phyloP scores from a whole-genome alignment of 179 eudicot genomes.

The Heliamphora pulchella region DNA sequence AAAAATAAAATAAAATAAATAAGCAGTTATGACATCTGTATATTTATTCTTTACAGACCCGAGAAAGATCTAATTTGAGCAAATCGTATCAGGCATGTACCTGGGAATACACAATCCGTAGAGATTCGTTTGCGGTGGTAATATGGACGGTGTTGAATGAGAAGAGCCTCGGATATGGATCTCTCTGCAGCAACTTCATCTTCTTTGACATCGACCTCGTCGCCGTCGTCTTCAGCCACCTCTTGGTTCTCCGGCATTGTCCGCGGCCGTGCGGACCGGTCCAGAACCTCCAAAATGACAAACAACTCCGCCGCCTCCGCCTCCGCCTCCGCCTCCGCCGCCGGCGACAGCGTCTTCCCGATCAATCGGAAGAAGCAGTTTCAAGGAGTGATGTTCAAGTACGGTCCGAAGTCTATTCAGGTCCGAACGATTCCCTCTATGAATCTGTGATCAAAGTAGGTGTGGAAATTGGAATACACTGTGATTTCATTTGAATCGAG shows the following conservation, averaged over 20 bases:
- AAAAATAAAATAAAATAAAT: too few relatives aligned
- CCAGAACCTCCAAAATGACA: constrained; percentile 28
- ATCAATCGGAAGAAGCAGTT: constrained; percentile 53
- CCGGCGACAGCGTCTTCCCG: neutral
- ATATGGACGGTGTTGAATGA: constrained; percentile 8
- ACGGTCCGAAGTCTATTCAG: constrained; percentile 76
- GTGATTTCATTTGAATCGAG: neutral
- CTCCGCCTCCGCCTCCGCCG: neutral
- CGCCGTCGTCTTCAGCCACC: constrained; percentile 26
- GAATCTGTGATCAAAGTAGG: neutral
- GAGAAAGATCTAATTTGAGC: neutral
- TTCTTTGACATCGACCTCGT: constrained; percentile 26
- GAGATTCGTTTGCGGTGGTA: neutral
- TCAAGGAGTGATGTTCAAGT: constrained; percentile 79
- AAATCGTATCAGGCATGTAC: too few relatives aligned
- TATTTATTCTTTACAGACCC: neutral
- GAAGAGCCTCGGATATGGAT: constrained; percentile 24
- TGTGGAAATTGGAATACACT: neutral
- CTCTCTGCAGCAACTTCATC: constrained; percentile 37
- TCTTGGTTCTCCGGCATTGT: constrained; percentile 90
- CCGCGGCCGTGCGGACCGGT: constrained; percentile 56
- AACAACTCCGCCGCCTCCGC: constrained; percentile 23
- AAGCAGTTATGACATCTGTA: neutral
- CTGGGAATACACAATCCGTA: neutral
- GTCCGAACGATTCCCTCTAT: constrained; percentile 20